Conservation (phyloP, 148 eudicot genomes). For the Vaccinium myrtillus region DNA sequence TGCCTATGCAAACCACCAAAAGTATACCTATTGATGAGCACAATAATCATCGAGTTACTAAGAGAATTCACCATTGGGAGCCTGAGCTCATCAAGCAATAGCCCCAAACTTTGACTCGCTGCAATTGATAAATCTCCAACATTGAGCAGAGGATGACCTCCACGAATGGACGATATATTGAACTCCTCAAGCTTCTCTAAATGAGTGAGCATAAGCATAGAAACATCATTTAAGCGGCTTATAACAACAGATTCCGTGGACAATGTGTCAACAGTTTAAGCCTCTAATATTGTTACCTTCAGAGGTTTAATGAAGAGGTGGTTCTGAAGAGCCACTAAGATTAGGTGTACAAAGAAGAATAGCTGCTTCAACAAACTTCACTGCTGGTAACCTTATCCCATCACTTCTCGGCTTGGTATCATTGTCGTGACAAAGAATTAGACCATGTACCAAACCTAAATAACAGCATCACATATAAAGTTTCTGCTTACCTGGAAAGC, state of each 20-base stretch:
- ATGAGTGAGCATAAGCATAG: slow-evolving; percentile 9
- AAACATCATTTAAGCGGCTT: background rate
- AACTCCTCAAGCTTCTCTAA: slow-evolving; percentile 55
- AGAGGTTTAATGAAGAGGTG: slow-evolving; percentile 45
- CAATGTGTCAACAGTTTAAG: background rate
- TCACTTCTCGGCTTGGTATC: no score
- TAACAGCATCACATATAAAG: no score
- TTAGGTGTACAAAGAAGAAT: slow-evolving; percentile 84
- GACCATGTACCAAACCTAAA: no score
- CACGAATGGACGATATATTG: slow-evolving; percentile 84
- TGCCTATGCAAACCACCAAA: background rate
- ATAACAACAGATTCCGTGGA: background rate
- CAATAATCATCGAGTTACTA: slow-evolving; percentile 50
- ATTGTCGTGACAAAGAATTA: no score
- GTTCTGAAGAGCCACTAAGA: slow-evolving; percentile 72
- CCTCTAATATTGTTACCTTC: slow-evolving; percentile 46
- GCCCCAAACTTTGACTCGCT: slow-evolving; percentile 73
- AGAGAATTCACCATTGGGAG: slow-evolving; percentile 69
- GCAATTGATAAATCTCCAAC: slow-evolving; percentile 72
- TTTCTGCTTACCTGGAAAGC: no score
- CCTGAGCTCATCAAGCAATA: slow-evolving; percentile 93
- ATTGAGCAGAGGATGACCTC: slow-evolving; percentile 84
- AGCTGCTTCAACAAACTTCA: slow-evolving; percentile 8
- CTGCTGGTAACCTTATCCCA: no score
- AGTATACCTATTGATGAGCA: slow-evolving; percentile 27